Evolutionary conservation across 2,329 filamentous ascomycete species (phyloP).

Genomic region (Clonostachys rosea): DNA sequence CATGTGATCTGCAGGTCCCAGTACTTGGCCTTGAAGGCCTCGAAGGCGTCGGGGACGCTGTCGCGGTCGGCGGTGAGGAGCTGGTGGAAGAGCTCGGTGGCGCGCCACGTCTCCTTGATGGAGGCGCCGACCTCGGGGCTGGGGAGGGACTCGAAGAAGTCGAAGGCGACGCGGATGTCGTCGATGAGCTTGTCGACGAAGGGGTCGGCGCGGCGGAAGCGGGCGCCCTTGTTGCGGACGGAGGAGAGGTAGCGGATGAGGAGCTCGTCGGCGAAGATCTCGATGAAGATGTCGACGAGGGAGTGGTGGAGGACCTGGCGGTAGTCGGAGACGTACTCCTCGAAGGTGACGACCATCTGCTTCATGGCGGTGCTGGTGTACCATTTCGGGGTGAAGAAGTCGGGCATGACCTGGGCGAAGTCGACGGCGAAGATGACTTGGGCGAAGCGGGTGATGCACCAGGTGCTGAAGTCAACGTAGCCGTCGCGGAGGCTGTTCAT

Average conservation of each 20-base stretch:
- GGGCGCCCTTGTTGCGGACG: conserved; percentile 85
- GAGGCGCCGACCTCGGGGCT: conserved; percentile 64
- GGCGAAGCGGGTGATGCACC: conserved; percentile 85
- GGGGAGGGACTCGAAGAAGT: conserved; percentile 71
- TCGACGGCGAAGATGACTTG: conserved; percentile 86
- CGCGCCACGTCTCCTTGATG: conserved; percentile 90
- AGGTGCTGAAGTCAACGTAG: conserved; percentile 91
- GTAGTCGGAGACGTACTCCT: conserved; percentile 92
- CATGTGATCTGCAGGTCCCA: conserved; percentile 94
- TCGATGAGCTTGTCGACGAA: conserved; percentile 93
- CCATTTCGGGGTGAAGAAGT: conserved; percentile 91
- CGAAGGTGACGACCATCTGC: conserved; percentile 89
- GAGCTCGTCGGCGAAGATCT: conserved; percentile 89
- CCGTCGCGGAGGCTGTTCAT: conserved; percentile 75
- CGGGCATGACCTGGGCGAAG: conserved; percentile 75
- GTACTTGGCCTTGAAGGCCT: conserved; percentile 77
- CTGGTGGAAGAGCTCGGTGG: conserved; percentile 77
- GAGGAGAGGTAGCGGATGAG: conserved; percentile 78
- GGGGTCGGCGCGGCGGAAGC: conserved; percentile 81
- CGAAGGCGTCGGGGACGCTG: conserved; percentile 72
- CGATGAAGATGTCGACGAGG: conserved; percentile 84
- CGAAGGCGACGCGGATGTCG: conserved; percentile 85
- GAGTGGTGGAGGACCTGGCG: conserved; percentile 78
- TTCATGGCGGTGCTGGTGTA: conserved; percentile 84
- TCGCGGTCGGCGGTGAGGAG: conserved; percentile 75